These are phyloP conservation scores for Cucurbita pepo DNA, from an alignment of 306 rosid genomes.

Conservation along the genomic window DNA sequence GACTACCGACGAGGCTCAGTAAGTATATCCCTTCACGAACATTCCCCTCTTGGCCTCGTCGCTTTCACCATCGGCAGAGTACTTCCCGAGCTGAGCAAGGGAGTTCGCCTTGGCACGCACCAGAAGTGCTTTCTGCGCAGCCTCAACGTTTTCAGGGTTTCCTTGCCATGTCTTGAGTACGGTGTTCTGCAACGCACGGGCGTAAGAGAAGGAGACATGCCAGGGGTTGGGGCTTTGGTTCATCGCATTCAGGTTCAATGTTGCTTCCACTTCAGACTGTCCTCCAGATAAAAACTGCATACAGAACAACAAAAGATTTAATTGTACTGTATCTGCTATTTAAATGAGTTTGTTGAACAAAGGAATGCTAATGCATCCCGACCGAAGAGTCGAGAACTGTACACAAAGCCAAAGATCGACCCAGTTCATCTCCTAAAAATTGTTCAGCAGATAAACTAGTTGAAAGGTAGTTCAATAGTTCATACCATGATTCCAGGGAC, in stretches of 20 bases:
- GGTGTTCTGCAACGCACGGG: constrained; percentile 83
- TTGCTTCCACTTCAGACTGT: constrained; percentile 89
- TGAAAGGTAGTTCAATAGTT: background rate
- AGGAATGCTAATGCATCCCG: background rate
- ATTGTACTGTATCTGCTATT: background rate
- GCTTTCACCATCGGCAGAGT: constrained; percentile 66
- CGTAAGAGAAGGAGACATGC: constrained; percentile 97
- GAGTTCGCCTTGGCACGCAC: constrained; percentile 95
- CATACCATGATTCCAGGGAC: constrained; percentile 98
- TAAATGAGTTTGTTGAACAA: background rate
- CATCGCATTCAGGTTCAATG: constrained; percentile 88
- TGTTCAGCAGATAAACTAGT: background rate
- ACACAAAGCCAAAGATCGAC: background rate
- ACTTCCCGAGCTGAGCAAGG: constrained; percentile 88
- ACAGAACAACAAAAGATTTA: background rate
- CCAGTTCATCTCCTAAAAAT: background rate
- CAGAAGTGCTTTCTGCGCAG: constrained; percentile 71
- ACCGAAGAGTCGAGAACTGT: background rate
- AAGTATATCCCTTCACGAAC: constrained; percentile 88
- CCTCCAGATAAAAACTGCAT: constrained; percentile 92
- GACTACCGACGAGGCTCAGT: constrained; percentile 16
- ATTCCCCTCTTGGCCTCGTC: constrained; percentile 86
- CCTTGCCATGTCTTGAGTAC: constrained; percentile 99
- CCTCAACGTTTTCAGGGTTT: constrained; percentile 53
- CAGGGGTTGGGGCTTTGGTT: constrained; percentile 98